Evolutionary conservation across 1,139 yeast genomes (phyloP), one percentile per base, ranked within the genome.

Genomic region (Lodderomyces jiufengensis): DNA sequence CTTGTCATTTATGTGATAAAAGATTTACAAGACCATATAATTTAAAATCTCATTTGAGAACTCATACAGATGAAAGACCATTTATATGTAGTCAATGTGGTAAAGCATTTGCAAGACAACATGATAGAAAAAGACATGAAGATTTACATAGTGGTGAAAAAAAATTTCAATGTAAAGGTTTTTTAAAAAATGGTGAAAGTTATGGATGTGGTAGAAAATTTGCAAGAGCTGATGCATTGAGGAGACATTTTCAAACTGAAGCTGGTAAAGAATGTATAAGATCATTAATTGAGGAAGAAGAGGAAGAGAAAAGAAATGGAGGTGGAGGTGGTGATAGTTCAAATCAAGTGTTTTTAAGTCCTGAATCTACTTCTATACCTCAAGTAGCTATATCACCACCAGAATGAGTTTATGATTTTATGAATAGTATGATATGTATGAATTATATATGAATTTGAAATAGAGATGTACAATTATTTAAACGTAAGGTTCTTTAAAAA

Each of bases 201-300:
- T 92, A 95, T 84, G 98, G 98, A 0, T 92, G 98, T 62, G 94
- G 94, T 2, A 78, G 92, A 50, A 77, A 82, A 51, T 92, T 92
- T 67, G 97, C 97, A 2, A 67, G 98, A 36, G 95, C 97, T 6
- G 98, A 92, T 65, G 98, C 97, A 0, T 62, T 92, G 38, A 80
- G 96, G 16, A 69, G 98, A 47, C 98, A 92, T 62, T 88, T 92
- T 61, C 84, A 90, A 52, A 88, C 97, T 0, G 97, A 88, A 51
- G 85, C 90, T 24, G 98, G 98, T 9, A 78, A 82, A 47, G 79
- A 73, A 44, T 92, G 98, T 68, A 83, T 92, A 11, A 61, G 79
- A 37, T 78, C 85, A 9, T 63, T 86, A 45, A 67, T 81, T 36
- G 90, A 80, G 42, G 95, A 85, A 51, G 90, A 61, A 38, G 59